phyloP scores from a whole-genome alignment of 164 flowering plant species.

The Stephania yunnanensis region DNA sequence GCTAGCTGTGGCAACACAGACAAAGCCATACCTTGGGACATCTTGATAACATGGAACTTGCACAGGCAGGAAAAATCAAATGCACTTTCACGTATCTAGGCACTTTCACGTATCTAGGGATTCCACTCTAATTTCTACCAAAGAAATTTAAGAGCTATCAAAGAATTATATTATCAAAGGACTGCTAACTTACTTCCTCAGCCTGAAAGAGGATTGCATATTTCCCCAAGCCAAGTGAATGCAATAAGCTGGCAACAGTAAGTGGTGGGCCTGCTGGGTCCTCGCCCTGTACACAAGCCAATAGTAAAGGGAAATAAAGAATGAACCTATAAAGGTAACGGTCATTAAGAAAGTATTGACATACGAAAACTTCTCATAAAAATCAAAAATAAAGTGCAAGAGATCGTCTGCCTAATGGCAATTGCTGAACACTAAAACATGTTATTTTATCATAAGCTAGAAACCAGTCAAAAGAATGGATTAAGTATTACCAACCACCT shows the following conservation, averaged over 20 bases:
- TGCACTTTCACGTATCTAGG: not conserved
- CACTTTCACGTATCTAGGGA: not conserved
- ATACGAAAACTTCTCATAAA: not conserved
- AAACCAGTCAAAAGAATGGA: not conserved
- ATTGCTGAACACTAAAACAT: not conserved
- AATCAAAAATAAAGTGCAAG: not conserved
- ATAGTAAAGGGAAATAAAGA: not conserved
- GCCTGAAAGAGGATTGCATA: conserved; percentile 64
- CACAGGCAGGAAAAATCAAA: no score
- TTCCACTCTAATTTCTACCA: not conserved
- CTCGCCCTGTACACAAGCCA: conserved; percentile 37
- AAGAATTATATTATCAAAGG: no score
- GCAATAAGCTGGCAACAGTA: conserved; percentile 58
- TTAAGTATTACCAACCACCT: not conserved
- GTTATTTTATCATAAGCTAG: not conserved
- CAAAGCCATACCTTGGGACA: not conserved
- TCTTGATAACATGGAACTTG: not conserved
- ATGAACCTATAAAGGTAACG: not conserved
- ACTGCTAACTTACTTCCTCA: conserved; percentile 59
- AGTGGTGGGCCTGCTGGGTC: conserved; percentile 43
- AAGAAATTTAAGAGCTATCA: not conserved
- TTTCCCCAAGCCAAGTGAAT: conserved; percentile 64
- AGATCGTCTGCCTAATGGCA: not conserved
- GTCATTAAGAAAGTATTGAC: not conserved
- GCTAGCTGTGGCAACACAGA: not conserved